phyloP scores from a whole-genome alignment of 2,329 filamentous ascomycete genomes.

The Myriosclerotinia duriaeana region DNA sequence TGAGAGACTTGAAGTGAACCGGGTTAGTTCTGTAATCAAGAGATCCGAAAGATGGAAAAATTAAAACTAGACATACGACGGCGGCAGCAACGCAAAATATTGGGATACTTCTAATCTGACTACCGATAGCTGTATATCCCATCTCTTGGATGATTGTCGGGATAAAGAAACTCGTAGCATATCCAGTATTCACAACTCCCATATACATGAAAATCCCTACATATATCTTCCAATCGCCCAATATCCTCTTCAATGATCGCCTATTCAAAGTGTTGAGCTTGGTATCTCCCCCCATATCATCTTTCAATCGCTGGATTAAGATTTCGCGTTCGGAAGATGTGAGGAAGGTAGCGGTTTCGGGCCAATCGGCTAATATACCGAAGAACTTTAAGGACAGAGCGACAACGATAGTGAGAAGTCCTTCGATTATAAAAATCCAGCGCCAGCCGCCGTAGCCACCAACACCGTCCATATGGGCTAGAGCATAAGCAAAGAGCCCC shows the following conservation, averaged over 20 bases:
- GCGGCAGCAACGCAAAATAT: constrained; percentile 28
- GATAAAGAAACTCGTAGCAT: constrained; percentile 40
- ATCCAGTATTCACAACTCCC: constrained; percentile 53
- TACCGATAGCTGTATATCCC: constrained; percentile 28
- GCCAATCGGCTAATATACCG: constrained; percentile 47
- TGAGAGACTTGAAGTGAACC: neutral
- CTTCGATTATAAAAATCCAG: constrained; percentile 51
- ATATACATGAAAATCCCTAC: constrained; percentile 53
- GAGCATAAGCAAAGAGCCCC: constrained; percentile 55
- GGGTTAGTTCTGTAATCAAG: neutral
- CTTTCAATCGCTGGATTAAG: constrained; percentile 31
- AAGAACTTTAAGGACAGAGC: constrained; percentile 46
- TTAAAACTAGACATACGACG: constrained; percentile 3
- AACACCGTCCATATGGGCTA: constrained; percentile 52
- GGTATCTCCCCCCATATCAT: constrained; percentile 29
- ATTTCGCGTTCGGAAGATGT: constrained; percentile 42
- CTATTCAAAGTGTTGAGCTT: constrained; percentile 39
- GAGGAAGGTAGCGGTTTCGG: constrained; percentile 46
- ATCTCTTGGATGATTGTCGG: constrained; percentile 33
- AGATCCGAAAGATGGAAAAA: neutral
- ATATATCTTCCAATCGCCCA: constrained; percentile 50
- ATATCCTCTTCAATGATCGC: constrained; percentile 43
- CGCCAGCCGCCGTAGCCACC: constrained; percentile 50
- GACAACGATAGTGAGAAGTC: constrained; percentile 38
- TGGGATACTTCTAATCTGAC: constrained; percentile 32